phyloP scores from a whole-genome alignment of 1,284 basidiomycete species.

The Austroboletus olivaceoglutinosus region DNA sequence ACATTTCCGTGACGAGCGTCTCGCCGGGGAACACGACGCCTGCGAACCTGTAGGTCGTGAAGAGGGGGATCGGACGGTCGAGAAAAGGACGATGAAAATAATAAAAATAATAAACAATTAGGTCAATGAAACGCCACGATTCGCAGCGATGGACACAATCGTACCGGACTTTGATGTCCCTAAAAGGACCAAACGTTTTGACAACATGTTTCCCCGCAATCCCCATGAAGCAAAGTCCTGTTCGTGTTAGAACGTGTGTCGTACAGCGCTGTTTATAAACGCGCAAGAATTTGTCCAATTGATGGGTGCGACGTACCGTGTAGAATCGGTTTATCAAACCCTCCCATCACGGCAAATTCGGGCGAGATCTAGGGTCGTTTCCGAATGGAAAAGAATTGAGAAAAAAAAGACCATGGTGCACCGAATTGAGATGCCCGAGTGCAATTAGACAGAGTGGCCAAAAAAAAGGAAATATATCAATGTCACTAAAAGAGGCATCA shows the following conservation, averaged over 20 bases:
- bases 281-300: neutral
- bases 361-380: constrained; percentile 74
- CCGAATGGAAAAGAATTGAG: constrained; percentile 13
- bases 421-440: neutral
- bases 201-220: constrained; percentile 93
- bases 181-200: constrained; percentile 82
- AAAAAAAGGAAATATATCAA: neutral
- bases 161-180: constrained; percentile 95
- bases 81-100: neutral
- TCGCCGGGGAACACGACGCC: constrained; percentile 96
- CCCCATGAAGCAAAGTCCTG: constrained; percentile 89
- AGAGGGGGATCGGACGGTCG: neutral
- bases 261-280: neutral
- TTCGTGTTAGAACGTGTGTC: too few relatives aligned
- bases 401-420: neutral
- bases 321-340: constrained; percentile 88
- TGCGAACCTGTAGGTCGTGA: constrained; percentile 55
- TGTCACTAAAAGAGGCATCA: neutral
- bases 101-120: neutral
- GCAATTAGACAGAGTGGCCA: neutral
- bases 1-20: constrained; percentile 94
- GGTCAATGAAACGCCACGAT: neutral
- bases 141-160: constrained; percentile 12
- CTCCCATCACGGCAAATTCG: constrained; percentile 90
- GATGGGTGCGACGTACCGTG: constrained; percentile 46